Base-by-base conservation (phyloP, 495 filamentous ascomycete species). In the Trichoderma gamsii region DNA sequence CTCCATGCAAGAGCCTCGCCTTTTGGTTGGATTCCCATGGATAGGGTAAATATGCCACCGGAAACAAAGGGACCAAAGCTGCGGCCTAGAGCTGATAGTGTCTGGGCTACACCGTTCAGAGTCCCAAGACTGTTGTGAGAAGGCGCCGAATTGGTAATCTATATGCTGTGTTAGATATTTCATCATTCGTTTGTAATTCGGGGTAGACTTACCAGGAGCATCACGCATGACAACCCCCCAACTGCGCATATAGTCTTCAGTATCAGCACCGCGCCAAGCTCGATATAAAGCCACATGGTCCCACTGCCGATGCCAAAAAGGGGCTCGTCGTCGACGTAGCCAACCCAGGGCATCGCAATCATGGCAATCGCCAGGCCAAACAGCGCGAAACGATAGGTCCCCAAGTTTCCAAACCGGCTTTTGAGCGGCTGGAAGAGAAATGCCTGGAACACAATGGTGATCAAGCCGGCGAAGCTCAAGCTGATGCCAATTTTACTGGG, bases 81-180 rank as follows among this genome's bases (percentile, higher is more conserved):
- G 64, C 95, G 87, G 27, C 95, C 95, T 1, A 90, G 94, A 0
- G 96, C 95, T 9, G 92, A 95, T 3, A 99, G 86, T 0, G 92
- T 96, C 77, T 99, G 95, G 4, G 95, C 95, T 23, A 99, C 87
- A 38, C 95, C 95, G 70, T 98, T 97, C 38, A 99, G 80, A 1
- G 90, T 93, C 13, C 95, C 95, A 0, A 99, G 83, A 4, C 92
- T 92, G 23, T 89, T 88, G 75, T 96, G 85, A 43, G 92, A 91
- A 0, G 91, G 92, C 2, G 92, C 91, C 2, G 91, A 92, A 73
- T 99, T 99, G 29, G 94, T 99, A 71, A 99, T 89, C 92, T 96
- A 11, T 67, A 21, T 4, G 23, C 43, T 66, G 5, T 15, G 51
- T 75, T 69, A 71, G 56, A 12, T 18, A 13, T 3, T 12, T 15